Base-by-base conservation (phyloP, 139 green algal species). In the Chlamydomonas incerta region DNA sequence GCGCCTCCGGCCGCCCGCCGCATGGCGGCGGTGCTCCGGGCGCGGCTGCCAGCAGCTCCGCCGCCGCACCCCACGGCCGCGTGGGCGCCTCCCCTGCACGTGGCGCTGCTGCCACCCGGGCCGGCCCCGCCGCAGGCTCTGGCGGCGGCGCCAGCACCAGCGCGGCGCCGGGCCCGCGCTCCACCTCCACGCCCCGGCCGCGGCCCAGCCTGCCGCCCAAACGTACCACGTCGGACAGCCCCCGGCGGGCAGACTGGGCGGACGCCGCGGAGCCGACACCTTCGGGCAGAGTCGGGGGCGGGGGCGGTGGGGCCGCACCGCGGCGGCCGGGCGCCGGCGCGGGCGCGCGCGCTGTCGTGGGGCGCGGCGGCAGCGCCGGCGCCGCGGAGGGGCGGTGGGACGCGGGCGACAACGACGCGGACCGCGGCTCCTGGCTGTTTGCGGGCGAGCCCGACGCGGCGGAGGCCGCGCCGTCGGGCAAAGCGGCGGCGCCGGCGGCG, bases 371-470 rank as follows among this genome's bases (percentile, higher is more conserved):
- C 57, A 35, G 75, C 37, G 75, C 24, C 37, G 58, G 75, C 60
- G 62, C 23, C 29, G 75, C 10, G 13, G 60, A 11, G 2, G 37
- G 60, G 15, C 52, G 62, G 9, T 72, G 75, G 60, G 75, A 72
- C 58, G 10, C 28, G 15, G 75, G 60, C 14, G 31, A 63, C 8
- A 55, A 69, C 6, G 60, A 46, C 17, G 37, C 2, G 0, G 75
- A 82, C 20, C 75, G 75, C 0, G 75, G 75, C 3, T 82, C 75
- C 0, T 82, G 75, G 75, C 28, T 82, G 37, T 82, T 73, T 63
- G 29, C 0, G 33, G 34, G 33, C 8, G 74, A 81, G 0, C 35
- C n/a, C 9, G 52, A 68, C 2, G 52, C 47, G 15, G 23, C 41
- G 34, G 34, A 23, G 35, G 23, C 35, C 24, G 14, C 34, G 1